phyloP scores from a whole-genome alignment of 495 filamentous ascomycete species.

The Terfezia claveryi region DNA sequence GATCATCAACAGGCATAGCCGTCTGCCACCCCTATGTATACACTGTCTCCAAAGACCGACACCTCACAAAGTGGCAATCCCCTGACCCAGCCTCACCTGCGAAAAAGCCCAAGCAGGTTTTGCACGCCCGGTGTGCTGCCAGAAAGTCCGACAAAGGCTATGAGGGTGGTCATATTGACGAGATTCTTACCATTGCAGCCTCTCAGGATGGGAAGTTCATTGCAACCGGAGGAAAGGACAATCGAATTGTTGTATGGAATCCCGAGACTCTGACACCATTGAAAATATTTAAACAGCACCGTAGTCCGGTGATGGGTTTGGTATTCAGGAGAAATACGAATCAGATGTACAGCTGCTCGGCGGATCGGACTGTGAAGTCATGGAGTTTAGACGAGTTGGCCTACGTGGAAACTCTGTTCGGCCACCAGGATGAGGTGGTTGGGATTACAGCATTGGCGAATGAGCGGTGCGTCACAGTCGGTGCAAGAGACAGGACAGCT shows the following conservation, averaged over 20 bases:
- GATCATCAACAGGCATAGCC: slow-evolving; percentile 57
- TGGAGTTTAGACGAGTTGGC: slow-evolving; percentile 69
- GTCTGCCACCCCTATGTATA: slow-evolving; percentile 58
- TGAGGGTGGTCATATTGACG: slow-evolving; percentile 44
- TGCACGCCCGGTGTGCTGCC: slow-evolving; percentile 40
- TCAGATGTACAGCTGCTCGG: slow-evolving; percentile 70
- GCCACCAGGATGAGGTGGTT: slow-evolving; percentile 77
- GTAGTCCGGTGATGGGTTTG: slow-evolving; percentile 63
- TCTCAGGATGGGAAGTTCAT: slow-evolving; percentile 76
- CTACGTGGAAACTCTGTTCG: slow-evolving; percentile 88
- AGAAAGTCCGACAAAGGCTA: slow-evolving; percentile 12
- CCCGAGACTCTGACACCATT: slow-evolving; percentile 51
- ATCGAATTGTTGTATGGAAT: slow-evolving; percentile 68
- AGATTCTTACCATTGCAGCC: slow-evolving; percentile 63
- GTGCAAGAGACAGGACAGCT: slow-evolving; percentile 78
- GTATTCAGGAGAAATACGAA: slow-evolving; percentile 76
- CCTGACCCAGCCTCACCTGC: slow-evolving; percentile 17
- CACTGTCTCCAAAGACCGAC: slow-evolving; percentile 66
- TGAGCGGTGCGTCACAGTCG: slow-evolving; percentile 78
- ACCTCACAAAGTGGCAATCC: slow-evolving; percentile 71
- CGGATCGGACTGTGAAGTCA: slow-evolving; percentile 73
- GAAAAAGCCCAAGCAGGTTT: slow-evolving; percentile 54
- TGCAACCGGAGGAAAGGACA: slow-evolving; percentile 69
- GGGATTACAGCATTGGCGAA: slow-evolving; percentile 60
- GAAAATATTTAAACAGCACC: slow-evolving; percentile 74